Base-by-base conservation (phyloP, 1,139 yeast species). In the Debaryomyces udenii region DNA sequence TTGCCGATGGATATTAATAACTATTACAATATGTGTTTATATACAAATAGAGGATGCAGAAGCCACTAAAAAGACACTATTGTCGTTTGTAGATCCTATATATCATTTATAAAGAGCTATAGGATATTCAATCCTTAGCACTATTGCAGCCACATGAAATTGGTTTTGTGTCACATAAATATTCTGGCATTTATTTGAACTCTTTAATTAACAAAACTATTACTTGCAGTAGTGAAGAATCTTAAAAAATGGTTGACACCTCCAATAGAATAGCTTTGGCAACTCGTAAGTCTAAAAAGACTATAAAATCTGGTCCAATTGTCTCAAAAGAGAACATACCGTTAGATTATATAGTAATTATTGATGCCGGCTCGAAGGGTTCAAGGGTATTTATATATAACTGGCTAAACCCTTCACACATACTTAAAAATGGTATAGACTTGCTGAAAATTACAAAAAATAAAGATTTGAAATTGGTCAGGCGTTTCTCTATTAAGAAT, bases 351-450 rank as follows among this genome's bases (percentile, higher is more conserved):
- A 78, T 86, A 2, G 78, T 88, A 2, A 74, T 88, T 9, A 80
- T 88, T 15, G 96, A 88, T 56, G 86, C 95, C 0, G 96, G 96
- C 0, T 85, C 94, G 1, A 81, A 81, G 35, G 96, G 96, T 0
- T 82, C 94, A 1, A 66, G 96, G 11, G 86, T 86, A 0, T 85
- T 77, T 53, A 76, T 88, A 2, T 88, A 88, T 59, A 74, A 76
- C 44, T 86, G 89, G 86, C 65, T 80, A 28, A 79, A 81, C 46
- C 76, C 80, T 0, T 37, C 54, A 17, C 51, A 55, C 16, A 69
- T 70, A 5, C 53, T 74, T 31, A 57, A 62, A 7, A 42, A 55
- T 3, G 57, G 66, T 1, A 35, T 57, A 3, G 56, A 65, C 35
- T 44, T 53, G 28, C 36, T 29, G 16, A 35, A 40, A 11, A 14